Conservation (phyloP, 345 rosid species). For the Eucalyptus paniculata region DNA sequence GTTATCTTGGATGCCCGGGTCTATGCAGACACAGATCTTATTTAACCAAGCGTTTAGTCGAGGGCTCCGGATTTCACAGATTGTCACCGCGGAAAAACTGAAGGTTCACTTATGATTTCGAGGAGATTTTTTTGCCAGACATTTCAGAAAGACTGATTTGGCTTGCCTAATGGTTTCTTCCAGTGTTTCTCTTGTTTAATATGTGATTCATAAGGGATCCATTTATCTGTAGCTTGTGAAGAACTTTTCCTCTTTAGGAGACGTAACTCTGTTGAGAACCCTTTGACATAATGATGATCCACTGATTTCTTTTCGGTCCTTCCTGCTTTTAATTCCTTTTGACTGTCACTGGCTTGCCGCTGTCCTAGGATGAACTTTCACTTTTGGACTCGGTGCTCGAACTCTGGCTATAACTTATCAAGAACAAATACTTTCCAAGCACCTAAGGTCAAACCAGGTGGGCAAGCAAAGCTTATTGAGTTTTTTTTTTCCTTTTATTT, state of each 20-base stretch:
- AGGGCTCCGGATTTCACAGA: not conserved
- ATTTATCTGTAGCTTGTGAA: not conserved
- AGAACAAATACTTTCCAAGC: not conserved
- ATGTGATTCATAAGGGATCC: not conserved
- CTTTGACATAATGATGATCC: not conserved
- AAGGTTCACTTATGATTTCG: slow-evolving; percentile 22
- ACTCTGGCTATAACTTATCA: not conserved
- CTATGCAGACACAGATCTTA: not conserved
- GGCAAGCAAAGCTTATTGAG: not conserved
- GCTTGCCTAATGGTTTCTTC: not conserved
- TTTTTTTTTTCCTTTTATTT: not conserved
- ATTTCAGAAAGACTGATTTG: not conserved
- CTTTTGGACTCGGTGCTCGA: not conserved
- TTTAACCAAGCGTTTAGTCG: not conserved
- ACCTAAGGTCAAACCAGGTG: not conserved
- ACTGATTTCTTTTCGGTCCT: not conserved
- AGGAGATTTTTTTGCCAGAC: not conserved
- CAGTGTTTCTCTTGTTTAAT: not conserved
- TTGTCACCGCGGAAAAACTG: not conserved
- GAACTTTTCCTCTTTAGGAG: not conserved
- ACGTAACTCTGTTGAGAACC: not conserved
- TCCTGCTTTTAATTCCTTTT: not conserved
- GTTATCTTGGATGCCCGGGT: not conserved
- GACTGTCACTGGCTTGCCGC: not conserved
- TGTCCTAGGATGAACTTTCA: not conserved